Evolutionary conservation across 2,329 filamentous ascomycete species (phyloP), one percentile per base, ranked within the genome.

Genomic region (Chrysosporium queenslandicum): DNA sequence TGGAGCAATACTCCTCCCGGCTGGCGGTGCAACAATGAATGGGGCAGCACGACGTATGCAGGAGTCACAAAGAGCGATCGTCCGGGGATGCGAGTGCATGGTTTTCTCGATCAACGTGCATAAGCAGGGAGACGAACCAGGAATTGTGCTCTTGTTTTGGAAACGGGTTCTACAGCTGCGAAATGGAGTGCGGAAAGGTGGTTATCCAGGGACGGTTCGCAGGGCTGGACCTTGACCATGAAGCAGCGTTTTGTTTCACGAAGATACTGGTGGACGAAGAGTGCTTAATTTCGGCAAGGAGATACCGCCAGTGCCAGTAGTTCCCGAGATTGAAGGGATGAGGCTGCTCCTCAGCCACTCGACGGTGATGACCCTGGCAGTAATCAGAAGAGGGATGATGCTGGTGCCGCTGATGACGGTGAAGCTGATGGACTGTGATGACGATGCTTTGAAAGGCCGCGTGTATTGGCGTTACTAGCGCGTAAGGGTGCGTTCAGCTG

Each of bases 21-120:
- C 76, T 80, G 2, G 83, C 83, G 0, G 79, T 87, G 70, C 81
- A 83, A 57, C n/a, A n/a, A n/a, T n/a, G n/a, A n/a, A n/a, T 87
- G 83, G 83, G 74, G 74, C 52, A 71, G 64, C 0, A 68, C 68
- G 0, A 63, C 70, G 0, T 74, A 82, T 56, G 80, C 78, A 0
- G 83, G 83, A 1, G 86, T 86, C 68, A 81, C 80, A 5, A 65
- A n/a, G n/a, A n/a, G 69, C 51, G 57, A 68, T 0, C 68, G 70
- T 47, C 78, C 80, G 0, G 83, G 80, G 80, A 83, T 83, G 78
- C 71, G 76, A 2, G 71, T 78, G 9, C 74, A 80, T 54, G 77
- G 79, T 21, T 73, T 77, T 48, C 78, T 77, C 54, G 0, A 69
- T 82, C 62, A 85, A 86, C 54, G 81, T 79, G 1, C 72, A 74